Base-by-base conservation (phyloP, 345 rosid species). In the Citrus glauca region DNA sequence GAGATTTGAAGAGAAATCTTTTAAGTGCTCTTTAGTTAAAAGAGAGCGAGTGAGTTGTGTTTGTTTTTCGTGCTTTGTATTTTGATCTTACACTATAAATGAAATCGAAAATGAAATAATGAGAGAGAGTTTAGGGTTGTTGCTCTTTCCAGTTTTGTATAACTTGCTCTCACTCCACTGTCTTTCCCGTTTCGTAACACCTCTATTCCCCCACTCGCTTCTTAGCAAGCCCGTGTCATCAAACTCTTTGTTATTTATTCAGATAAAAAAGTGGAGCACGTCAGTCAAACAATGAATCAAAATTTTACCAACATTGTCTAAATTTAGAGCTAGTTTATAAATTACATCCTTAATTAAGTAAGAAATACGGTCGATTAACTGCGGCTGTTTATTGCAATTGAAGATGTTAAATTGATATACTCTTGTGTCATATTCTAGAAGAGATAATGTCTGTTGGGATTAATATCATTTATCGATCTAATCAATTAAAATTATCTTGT, bases 71-170 rank as follows among this genome's bases (percentile, higher is more conserved):
- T 63, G 40, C 8, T 60, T 33, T 75, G 48, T 17, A 38, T 66
- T 60, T 78, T 71, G 48, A 69, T 25, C 79, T 83, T 81, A 83
- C 77, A 61, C 82, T 84, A 86, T 81, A 76, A 77, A 84, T 77
- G 80, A 83, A 78, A 61, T 32, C 17, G 24, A 30, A 16, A 53
- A 16, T 53, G 57, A 16, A 53, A 19, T 53, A 53, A 53, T 53
- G 57, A 53, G 22, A 17, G 72, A 70, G 75, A 77, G 50, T 69
- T 80, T 82, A 82, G 93, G 90, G 89, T 85, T 82, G 90, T 85
- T 79, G 85, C 80, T 67, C 85, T 81, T 85, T 82, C 89, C 77
- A 72, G 82, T 87, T 87, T 79, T 83, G 77, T 83, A 69, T 57
- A 73, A 81, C 66, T 72, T 55, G 40, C 65, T 45, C 32, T 56